Evolutionary conservation across 2,329 filamentous ascomycete species (phyloP).

Genomic region (Domatiomyces catenatus): DNA sequence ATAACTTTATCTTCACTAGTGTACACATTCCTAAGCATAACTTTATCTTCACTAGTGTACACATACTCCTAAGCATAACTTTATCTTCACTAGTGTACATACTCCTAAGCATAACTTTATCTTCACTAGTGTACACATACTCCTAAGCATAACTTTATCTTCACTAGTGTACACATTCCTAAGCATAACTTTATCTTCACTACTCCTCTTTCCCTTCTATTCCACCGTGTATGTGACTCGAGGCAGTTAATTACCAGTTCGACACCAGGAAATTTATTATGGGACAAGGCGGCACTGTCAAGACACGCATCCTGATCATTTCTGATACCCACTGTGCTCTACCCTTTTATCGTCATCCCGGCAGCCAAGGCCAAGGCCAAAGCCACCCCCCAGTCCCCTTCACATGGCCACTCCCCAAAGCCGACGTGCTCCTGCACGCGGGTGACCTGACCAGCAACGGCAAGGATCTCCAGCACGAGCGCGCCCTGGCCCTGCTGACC

Average conservation of each 20-base stretch:
- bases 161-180: too few relatives aligned
- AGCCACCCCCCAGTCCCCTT: too few relatives aligned
- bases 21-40: too few relatives aligned
- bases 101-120: too few relatives aligned
- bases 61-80: too few relatives aligned
- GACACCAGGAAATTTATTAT: not conserved
- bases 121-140: too few relatives aligned
- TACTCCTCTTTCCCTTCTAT: not conserved
- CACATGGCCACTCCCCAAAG: slow-evolving; percentile 32
- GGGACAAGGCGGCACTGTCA: slow-evolving; percentile 1
- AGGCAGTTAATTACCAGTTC: not conserved
- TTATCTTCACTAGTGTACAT: not conserved
- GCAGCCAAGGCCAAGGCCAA: not conserved
- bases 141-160: too few relatives aligned
- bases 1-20: not conserved
- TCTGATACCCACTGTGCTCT: slow-evolving; percentile 14
- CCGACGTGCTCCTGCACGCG: slow-evolving; percentile 42
- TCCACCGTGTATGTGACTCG: not conserved
- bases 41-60: not conserved
- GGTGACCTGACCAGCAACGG: slow-evolving; percentile 44
- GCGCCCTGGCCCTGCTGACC: slow-evolving; percentile 33
- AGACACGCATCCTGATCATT: slow-evolving; percentile 14
- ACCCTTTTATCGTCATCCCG: not conserved
- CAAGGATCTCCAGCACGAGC: slow-evolving; percentile 31
- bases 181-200: not conserved